Conservation (phyloP, 331 rosid species). For the Malus hybrid region DNA sequence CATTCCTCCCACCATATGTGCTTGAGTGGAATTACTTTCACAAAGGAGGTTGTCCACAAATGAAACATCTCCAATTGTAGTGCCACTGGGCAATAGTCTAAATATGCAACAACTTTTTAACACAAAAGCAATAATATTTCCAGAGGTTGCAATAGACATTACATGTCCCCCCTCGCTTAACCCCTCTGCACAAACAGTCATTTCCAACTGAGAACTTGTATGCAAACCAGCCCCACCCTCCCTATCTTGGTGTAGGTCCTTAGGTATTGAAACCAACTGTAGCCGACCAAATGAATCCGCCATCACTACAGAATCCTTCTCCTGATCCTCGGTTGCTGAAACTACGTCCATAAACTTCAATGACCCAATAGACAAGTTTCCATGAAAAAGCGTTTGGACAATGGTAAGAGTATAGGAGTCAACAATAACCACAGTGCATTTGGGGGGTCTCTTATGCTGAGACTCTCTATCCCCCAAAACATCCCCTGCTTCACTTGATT, state of each 20-base stretch:
- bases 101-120: slow-evolving; percentile 53
- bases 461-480: slow-evolving; percentile 41
- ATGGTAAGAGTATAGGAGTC: slow-evolving; percentile 71
- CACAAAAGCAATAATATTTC: slow-evolving; percentile 45
- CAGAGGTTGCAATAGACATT: slow-evolving; percentile 38
- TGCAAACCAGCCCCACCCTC: slow-evolving; percentile 34
- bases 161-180: slow-evolving; percentile 39
- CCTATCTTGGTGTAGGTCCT: slow-evolving; percentile 34
- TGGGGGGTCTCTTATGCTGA: slow-evolving; percentile 47
- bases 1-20: slow-evolving; percentile 49
- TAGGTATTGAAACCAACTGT: slow-evolving; percentile 44
- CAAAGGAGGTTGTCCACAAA: slow-evolving; percentile 28
- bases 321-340: slow-evolving; percentile 36
- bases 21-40: slow-evolving; percentile 29
- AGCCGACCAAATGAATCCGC: slow-evolving; percentile 67
- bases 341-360: slow-evolving; percentile 72
- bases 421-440: slow-evolving; percentile 63
- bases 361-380: slow-evolving; percentile 61
- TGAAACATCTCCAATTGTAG: slow-evolving; percentile 57
- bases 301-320: slow-evolving; percentile 51
- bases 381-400: slow-evolving; percentile 77
- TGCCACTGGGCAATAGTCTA: slow-evolving; percentile 41
- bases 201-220: slow-evolving; percentile 34
- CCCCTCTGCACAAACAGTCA: slow-evolving; percentile 41
- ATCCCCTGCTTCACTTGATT: slow-evolving; percentile 38